A percentile compares a stretch with the other conserved stretches of the same genome.
phyloP scores from a whole-genome alignment of 192 early-diverging fungal species.

The Phycomyces blakesleeanus region DNA sequence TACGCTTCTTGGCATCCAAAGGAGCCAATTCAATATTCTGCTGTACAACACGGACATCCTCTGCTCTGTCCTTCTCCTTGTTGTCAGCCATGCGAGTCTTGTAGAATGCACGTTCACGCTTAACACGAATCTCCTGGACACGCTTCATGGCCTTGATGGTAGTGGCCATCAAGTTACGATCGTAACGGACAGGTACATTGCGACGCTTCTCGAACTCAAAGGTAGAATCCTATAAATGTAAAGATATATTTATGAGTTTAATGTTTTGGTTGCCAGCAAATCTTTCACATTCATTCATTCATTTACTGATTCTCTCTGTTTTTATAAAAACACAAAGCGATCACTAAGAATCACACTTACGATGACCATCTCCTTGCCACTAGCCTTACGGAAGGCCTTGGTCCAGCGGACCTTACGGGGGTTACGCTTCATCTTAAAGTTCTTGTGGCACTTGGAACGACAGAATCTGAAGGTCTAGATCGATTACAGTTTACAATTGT shows the following conservation, averaged over 20 bases:
- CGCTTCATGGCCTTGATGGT: slow-evolving; percentile 99
- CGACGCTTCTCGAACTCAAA: slow-evolving; percentile 99
- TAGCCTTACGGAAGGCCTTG: slow-evolving; percentile 97
- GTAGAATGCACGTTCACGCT: slow-evolving; percentile 90
- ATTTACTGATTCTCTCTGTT: neutral
- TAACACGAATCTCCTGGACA: slow-evolving; percentile 89
- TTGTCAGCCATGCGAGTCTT: slow-evolving; percentile 89
- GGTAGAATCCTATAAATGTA: slow-evolving; percentile 71
- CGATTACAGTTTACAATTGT: no score
- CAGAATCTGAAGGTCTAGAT: slow-evolving; percentile 90
- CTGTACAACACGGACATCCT: slow-evolving; percentile 74
- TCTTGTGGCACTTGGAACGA: slow-evolving; percentile 98
- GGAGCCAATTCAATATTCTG: slow-evolving; percentile 86
- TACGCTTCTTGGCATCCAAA: slow-evolving; percentile 47
- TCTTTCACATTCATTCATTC: no score
- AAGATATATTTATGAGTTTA: neutral
- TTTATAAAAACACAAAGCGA: slow-evolving; percentile 19
- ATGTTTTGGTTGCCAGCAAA: slow-evolving; percentile 5
- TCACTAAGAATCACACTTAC: no score
- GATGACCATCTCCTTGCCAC: slow-evolving; percentile 99
- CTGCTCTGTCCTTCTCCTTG: slow-evolving; percentile 72
- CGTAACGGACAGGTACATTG: slow-evolving; percentile 96
- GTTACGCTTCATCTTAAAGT: slow-evolving; percentile 99
- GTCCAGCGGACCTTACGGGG: slow-evolving; percentile 99
- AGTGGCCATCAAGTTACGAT: slow-evolving; percentile 93